A percentile compares a stretch with the other conserved stretches of the same genome.
These are phyloP conservation scores for Chlorella sp. DNA, from an alignment of 139 green algal genomes.

Conservation along the genomic window DNA sequence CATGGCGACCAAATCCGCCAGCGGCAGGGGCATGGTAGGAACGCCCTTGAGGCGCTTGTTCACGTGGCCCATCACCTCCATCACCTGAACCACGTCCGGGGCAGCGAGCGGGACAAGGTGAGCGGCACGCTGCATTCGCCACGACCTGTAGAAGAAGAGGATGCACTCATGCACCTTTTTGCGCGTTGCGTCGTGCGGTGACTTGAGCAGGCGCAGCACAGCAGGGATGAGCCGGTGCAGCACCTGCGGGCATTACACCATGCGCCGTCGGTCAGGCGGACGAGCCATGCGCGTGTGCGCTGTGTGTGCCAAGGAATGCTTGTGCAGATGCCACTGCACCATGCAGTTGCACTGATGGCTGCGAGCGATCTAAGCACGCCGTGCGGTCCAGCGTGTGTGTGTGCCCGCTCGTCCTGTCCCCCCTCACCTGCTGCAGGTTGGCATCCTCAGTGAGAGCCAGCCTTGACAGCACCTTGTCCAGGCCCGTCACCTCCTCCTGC, in stretches of 20 bases:
- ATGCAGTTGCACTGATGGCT: neutral
- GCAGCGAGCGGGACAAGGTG: neutral
- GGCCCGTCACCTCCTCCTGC: constrained; percentile 57
- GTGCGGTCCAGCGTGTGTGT: too few relatives aligned
- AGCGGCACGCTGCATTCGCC: neutral
- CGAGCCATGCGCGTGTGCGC: neutral
- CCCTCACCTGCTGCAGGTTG: constrained; percentile 59
- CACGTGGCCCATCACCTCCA: constrained; percentile 84
- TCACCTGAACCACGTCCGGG: constrained; percentile 50
- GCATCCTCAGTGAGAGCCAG: constrained; percentile 79
- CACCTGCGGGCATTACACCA: constrained; percentile 28
- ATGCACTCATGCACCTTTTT: constrained; percentile 45
- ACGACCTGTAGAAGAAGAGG: too few relatives aligned
- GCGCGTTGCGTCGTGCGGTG: constrained; percentile 20
- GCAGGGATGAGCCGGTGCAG: constrained; percentile 67
- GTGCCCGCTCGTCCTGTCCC: neutral
- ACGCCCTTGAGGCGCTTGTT: constrained; percentile 80
- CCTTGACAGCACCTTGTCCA: constrained; percentile 71
- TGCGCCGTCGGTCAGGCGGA: neutral
- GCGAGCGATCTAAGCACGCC: too few relatives aligned
- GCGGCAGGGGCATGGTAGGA: constrained; percentile 58
- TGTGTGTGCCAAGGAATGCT: neutral
- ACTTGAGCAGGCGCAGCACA: constrained; percentile 49
- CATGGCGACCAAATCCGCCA: constrained; percentile 53
- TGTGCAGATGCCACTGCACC: neutral